phyloP scores from a whole-genome alignment of 352 stramenopile species.

The Phytophthora podocarpi region DNA sequence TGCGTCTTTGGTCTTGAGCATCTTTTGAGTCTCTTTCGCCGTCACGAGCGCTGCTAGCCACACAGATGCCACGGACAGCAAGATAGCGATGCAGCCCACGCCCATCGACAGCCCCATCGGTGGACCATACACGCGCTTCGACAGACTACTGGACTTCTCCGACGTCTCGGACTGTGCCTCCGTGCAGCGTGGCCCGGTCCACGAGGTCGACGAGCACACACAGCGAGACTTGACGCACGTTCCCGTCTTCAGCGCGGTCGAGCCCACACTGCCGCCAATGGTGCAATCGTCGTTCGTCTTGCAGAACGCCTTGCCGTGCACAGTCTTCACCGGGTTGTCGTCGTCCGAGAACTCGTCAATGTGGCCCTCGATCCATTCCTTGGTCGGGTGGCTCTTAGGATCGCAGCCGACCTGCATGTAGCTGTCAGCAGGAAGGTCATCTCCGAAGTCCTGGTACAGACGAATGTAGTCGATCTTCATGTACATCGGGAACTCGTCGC shows the following conservation, averaged over 20 bases:
- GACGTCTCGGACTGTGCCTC: constrained; percentile 37
- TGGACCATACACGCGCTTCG: constrained; percentile 43
- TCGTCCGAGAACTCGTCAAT: constrained; percentile 41
- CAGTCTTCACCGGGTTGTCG: not conserved
- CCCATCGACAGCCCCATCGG: constrained; percentile 44
- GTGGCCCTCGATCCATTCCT: constrained; percentile 51
- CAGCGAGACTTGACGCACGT: constrained; percentile 55
- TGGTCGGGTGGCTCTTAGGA: constrained; percentile 55
- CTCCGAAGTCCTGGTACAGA: constrained; percentile 78
- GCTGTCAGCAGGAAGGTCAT: constrained; percentile 31
- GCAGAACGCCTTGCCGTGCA: constrained; percentile 46
- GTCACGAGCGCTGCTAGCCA: constrained; percentile 34
- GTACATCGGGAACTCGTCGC: constrained; percentile 55
- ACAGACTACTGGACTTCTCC: constrained; percentile 28
- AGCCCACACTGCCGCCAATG: constrained; percentile 31
- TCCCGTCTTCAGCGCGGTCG: constrained; percentile 35
- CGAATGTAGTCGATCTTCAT: constrained; percentile 89
- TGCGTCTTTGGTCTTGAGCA: constrained; percentile 17
- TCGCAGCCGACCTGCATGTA: constrained; percentile 52
- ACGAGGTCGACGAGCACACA: constrained; percentile 50
- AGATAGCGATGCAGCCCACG: constrained; percentile 35
- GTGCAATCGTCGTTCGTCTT: constrained; percentile 54
- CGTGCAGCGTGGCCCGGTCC: constrained; percentile 55
- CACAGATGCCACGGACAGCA: constrained; percentile 39
- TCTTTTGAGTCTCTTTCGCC: constrained; percentile 22